Percentiles rank a stretch among this genome's conserved stretches.
Conservation (phyloP, 768 basidiomycete genomes). For the Pisolithus microcarpus region DNA sequence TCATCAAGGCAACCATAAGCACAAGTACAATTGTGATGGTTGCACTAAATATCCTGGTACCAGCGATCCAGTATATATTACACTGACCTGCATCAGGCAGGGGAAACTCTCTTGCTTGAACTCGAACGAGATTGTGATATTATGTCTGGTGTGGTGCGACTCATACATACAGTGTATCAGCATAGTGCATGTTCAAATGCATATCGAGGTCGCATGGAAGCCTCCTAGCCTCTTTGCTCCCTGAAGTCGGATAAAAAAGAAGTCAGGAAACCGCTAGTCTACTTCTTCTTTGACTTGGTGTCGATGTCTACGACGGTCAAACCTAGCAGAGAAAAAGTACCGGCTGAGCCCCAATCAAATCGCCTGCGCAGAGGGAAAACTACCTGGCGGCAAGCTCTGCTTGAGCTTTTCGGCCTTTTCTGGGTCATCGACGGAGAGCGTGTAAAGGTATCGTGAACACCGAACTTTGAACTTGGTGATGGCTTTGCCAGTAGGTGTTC, state of each 20-base stretch:
- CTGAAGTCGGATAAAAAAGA: slow-evolving; percentile 1
- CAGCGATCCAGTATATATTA: slow-evolving; percentile 11
- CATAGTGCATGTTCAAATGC: slow-evolving; percentile 16
- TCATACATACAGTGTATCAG: slow-evolving; percentile 12
- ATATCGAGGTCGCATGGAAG: slow-evolving; percentile 6
- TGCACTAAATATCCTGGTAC: slow-evolving; percentile 15
- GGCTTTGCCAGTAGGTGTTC: slow-evolving; percentile 60
- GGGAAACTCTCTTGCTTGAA: not conserved
- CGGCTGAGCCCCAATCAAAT: not conserved
- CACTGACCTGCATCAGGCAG: slow-evolving; percentile 8
- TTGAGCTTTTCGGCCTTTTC: slow-evolving; percentile 98
- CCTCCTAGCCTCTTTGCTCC: slow-evolving; percentile 3
- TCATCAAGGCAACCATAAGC: slow-evolving; percentile 11
- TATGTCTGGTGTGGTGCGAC: slow-evolving; percentile 9
- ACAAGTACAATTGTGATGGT: slow-evolving; percentile 17
- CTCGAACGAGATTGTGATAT: not conserved
- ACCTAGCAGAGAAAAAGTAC: slow-evolving; percentile 34
- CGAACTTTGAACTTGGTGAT: slow-evolving; percentile 98
- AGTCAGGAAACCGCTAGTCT: slow-evolving; percentile 21
- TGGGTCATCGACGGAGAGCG: slow-evolving; percentile 89
- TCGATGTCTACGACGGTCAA: slow-evolving; percentile 67
- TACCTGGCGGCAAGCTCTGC: slow-evolving; percentile 94
- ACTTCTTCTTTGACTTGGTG: slow-evolving; percentile 70
- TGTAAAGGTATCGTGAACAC: slow-evolving; percentile 95
- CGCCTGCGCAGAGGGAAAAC: slow-evolving; percentile 4